Evolutionary conservation across 164 flowering plant genomes (phyloP).

Genomic region (Piper betle): DNA sequence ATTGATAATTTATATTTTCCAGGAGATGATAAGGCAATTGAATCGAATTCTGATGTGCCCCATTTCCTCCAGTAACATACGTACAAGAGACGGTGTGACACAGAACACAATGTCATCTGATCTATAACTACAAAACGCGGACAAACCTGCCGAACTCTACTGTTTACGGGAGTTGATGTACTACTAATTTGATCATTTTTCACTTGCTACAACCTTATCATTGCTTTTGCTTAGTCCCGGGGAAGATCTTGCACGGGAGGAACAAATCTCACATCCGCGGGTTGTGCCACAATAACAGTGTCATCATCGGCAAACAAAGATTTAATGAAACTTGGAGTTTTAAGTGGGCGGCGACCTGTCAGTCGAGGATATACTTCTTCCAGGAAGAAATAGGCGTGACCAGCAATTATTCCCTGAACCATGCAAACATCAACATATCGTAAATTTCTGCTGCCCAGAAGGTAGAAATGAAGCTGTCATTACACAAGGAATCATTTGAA

Average conservation of each 20-base stretch:
- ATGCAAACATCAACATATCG: slow-evolving; percentile 23
- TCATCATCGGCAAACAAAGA: slow-evolving; percentile 73
- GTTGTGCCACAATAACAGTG: slow-evolving; percentile 59
- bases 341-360: slow-evolving; percentile 85
- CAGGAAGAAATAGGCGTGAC: slow-evolving; percentile 92
- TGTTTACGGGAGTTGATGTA: not conserved
- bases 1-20: no score
- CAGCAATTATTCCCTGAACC: slow-evolving; percentile 99
- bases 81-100: no score
- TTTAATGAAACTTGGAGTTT: slow-evolving; percentile 77
- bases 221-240: slow-evolving; percentile 20
- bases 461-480: not conserved
- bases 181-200: not conserved
- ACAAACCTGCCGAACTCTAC: no score
- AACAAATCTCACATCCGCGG: slow-evolving; percentile 75
- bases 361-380: slow-evolving; percentile 89
- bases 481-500: not conserved
- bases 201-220: not conserved
- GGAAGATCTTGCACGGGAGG: slow-evolving; percentile 53
- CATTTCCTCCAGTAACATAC: no score
- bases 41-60: no score
- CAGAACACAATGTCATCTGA: no score
- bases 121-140: no score
- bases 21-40: no score
- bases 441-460: not conserved